These are phyloP conservation scores for Lomentospora prolificans DNA, from an alignment of 2,329 filamentous ascomycete genomes.

Conservation along the genomic window DNA sequence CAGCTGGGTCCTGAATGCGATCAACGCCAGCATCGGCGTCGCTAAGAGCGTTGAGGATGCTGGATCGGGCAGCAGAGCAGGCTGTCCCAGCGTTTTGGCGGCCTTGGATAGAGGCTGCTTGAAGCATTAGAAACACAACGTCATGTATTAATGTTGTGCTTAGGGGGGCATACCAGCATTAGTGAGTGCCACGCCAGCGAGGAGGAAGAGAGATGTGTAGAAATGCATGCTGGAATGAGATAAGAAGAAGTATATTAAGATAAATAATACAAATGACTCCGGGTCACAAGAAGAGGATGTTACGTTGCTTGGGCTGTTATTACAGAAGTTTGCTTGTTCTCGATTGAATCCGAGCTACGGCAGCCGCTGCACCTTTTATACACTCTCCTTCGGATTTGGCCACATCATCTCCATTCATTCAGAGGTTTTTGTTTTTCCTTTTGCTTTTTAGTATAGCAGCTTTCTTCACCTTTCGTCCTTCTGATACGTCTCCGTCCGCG, in stretches of 20 bases:
- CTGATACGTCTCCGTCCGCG: not conserved
- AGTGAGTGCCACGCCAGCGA: not conserved
- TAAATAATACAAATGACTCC: not conserved
- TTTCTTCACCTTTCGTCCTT: not conserved
- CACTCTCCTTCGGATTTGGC: too few relatives aligned
- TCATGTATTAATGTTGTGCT: not conserved
- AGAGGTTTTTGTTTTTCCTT: not conserved
- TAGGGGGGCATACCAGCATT: not conserved
- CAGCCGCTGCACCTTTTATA: not conserved
- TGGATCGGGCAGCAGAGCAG: constrained; percentile 10
- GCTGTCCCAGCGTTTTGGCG: constrained; percentile 4
- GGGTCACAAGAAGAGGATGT: not conserved
- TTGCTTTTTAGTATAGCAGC: not conserved
- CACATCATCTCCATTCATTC: too few relatives aligned
- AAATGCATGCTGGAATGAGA: not conserved
- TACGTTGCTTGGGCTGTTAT: not conserved
- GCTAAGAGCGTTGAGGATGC: constrained; percentile 8
- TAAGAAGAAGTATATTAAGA: not conserved
- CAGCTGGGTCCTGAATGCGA: constrained; percentile 3
- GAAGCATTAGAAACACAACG: too few relatives aligned
- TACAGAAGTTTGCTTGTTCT: not conserved
- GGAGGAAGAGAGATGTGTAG: not conserved
- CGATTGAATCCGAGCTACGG: not conserved
- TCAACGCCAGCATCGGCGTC: constrained; percentile 6
- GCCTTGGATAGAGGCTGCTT: not conserved